These are phyloP conservation scores for Murraya koenigii DNA, from an alignment of 345 rosid species.

Conservation along the genomic window DNA sequence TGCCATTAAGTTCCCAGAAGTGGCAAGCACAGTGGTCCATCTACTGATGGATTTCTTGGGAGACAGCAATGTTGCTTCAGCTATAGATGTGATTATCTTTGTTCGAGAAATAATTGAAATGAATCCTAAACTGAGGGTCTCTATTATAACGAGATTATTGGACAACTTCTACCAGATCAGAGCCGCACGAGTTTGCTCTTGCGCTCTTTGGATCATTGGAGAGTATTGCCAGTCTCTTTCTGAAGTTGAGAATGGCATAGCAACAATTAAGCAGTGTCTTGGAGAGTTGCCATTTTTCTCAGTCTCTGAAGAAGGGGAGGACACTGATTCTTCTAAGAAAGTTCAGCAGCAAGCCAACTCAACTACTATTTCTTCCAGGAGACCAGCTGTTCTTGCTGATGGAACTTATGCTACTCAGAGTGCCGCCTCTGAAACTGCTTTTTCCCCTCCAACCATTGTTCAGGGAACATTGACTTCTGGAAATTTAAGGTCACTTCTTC, in stretches of 20 bases:
- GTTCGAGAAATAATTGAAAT: constrained; percentile 88
- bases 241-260: constrained; percentile 80
- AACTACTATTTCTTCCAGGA: constrained; percentile 64
- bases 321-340: constrained; percentile 56
- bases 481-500: constrained; percentile 85
- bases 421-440: constrained; percentile 90
- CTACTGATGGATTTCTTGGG: constrained; percentile 91
- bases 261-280: constrained; percentile 81
- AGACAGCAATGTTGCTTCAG: constrained; percentile 86
- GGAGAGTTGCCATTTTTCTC: constrained; percentile 85
- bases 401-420: constrained; percentile 92
- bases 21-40: constrained; percentile 93
- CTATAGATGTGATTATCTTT: constrained; percentile 72
- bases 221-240: constrained; percentile 87
- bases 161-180: constrained; percentile 91
- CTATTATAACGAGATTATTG: constrained; percentile 79
- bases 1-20: constrained; percentile 90
- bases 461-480: constrained; percentile 74
- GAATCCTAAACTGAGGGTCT: constrained; percentile 77
- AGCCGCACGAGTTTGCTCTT: constrained; percentile 80
- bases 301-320: constrained; percentile 66
- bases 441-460: constrained; percentile 71
- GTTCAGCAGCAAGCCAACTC: constrained; percentile 54
- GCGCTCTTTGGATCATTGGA: constrained; percentile 93
- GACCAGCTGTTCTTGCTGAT: constrained; percentile 87